Base-by-base conservation (phyloP, 1,284 basidiomycete species). In the Ustilago hordei region DNA sequence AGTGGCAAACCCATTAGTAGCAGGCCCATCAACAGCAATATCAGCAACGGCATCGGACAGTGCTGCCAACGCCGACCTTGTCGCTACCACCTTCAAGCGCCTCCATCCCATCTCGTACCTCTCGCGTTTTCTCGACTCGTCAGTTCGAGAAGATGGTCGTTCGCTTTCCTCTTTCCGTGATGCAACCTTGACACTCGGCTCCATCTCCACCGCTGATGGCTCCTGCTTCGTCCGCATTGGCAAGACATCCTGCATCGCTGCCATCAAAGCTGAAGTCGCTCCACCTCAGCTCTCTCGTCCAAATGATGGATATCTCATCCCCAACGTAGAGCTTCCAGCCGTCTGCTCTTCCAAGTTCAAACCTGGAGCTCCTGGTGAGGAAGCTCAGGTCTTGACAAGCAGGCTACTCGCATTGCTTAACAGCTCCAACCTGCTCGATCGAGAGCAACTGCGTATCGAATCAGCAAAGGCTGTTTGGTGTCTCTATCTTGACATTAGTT, bases 341-440 rank as follows among this genome's bases (percentile, higher is more conserved):
- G 90, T 98, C 60, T 97, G 93, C 86, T 95, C 94, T 11, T 91
- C 95, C 0, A 91, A 91, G 80, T 98, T 97, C 89, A 95, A 95
- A 84, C 92, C 95, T 32, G 96, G 96, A 3, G 95, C 96, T 3
- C 96, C 96, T 2, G 62, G 69, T 8, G 78, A 79, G 36, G 80
- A 82, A 11, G 77, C 75, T 9, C 81, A 83, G 39, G 64, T 69
- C 4, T 36, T 84, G 31, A 73, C 81, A 8, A 78, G 78, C 39
- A 53, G 75, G 2, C 53, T 2, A 90, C 1, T 94, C 95, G 75
- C 32, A 87, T 96, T 45, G 81, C 91, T 64, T 32, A 75, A 76
- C 89, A 68, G 69, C 41, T 75, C 82, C 15, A 64, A 62, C n/a
- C 54, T 67, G 1, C 74, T 99, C 0, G 88, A 92, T 0, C 89